Base-by-base conservation (phyloP, 495 filamentous ascomycete genomes). In the Trichoderma orchidacearum region DNA sequence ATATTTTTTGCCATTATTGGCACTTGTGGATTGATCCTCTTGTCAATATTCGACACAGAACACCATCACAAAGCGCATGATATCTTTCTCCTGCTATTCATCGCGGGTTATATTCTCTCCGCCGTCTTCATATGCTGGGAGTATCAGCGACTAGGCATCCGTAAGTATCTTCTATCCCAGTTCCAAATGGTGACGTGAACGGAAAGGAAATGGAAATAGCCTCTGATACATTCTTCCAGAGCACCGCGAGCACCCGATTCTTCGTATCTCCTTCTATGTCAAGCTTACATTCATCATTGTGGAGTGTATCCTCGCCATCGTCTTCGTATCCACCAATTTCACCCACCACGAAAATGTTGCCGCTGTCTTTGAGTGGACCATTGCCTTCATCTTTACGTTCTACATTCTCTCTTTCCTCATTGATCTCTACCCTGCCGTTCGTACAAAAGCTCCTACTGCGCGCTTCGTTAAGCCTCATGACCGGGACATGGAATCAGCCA, bases 391-490 rank as follows among this genome's bases (percentile, higher is more conserved):
- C 59, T 98, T 95, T 72, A 90, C 85, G 9, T 86, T 89, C 63
- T 96, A 94, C 68, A 74, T 95, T 38, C 78, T 95, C 51, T 90
- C 87, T 35, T 97, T 95, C 72, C 80, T 86, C 55, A 72, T 97
- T 63, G 93, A 98, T 66, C 75, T 98, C 34, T 72, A 89, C 53
- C 93, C 93, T 0, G 89, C 90, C 18, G 76, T 86, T 2, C 75
- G 79, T 13, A 88, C 81, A 3, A 85, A 83, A 50, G 12, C 54
- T 25, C 17, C 13, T 13, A 6, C 25, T 18, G 28, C 38, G 29
- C 55, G 55, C 25, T 56, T 50, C 55, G 5, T 18, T 1, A 56
- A 56, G 55, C 15, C 38, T 13, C 18, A 23, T 15, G 18, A 38
- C 12, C 30, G 29, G 3, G 53, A 54, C 7, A 13, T 55, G 13